Base-by-base conservation (phyloP, 768 basidiomycete species). In the Psilocybe subaeruginosa region DNA sequence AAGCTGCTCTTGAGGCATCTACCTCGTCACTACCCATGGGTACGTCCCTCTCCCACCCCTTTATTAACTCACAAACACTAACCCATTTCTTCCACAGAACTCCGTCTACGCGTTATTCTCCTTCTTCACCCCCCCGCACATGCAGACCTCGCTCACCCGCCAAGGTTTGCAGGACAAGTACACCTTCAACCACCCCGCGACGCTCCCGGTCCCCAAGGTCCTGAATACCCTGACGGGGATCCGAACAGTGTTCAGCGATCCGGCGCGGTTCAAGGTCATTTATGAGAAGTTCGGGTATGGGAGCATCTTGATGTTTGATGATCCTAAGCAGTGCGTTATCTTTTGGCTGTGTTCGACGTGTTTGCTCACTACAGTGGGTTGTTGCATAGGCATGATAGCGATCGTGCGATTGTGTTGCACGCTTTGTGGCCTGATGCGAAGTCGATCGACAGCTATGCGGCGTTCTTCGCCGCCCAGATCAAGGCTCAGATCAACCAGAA, bases 271-370 rank as follows among this genome's bases (percentile, higher is more conserved):
- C 74, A 75, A 75, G 39, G 68, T 66, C 12, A 68, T 75, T 9
- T 80, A 79, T 48, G 70, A 76, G 54, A 74, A 76, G 65, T 59
- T 73, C 17, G 78, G 76, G 5, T 78, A 78, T 64, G 81, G 78
- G 14, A 79, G 75, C 37, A 74, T 79, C 46, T 52, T 81, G 12
- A 70, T 72, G 56, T 77, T 77, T 48, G 81, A 82, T 53, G 75
- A 78, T 3, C 48, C 16, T 31, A 64, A 58, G 1, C 60, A 74
- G 74, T 77, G 59, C 12, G 73, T 69, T 3, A 29, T 31, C 1
- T 23, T 23, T 23, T 23, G 23, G 23, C 23, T 23, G 23, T 23
- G 23, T 23, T 1, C 23, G 23, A 23, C 23, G 23, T 23, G 23
- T 23, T 23, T 23, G 2, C 23, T 23, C 23, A 23, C 23, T 23